Evolutionary conservation across 805 yeast species (phyloP), one percentile per base, ranked within the genome.

Genomic region (Hanseniaspora taiwanica): DNA sequence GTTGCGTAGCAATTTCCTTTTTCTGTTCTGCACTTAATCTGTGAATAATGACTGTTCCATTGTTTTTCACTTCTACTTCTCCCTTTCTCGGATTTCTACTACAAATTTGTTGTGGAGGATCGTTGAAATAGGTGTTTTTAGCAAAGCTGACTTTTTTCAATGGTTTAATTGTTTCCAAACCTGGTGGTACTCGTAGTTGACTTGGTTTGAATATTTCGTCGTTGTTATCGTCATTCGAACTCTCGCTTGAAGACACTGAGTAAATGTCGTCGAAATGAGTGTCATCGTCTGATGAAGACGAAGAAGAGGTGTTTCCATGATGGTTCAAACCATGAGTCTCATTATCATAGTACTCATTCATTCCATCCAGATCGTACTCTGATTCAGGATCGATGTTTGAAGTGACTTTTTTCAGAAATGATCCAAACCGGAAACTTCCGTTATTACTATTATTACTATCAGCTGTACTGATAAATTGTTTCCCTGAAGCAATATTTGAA

Each of bases 21-120:
- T 63, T 69, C 42, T 76, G 80, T 27, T 72, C 75, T 25, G 72
- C 70, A 1, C 75, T 61, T 27, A 76, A 56, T 23, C 78, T 38
- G 44, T 72, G 71, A 16, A 76, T 63, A 6, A 69, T 64, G 13
- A 75, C 65, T 1, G 65, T 58, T 0, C 82, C 83, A 48, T 66
- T 68, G n/a, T 69, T 59, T 38, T 68, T 51, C 1, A 76, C 64
- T 48, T 75, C 81, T 12, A 80, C 93, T 56, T 85, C 89, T 32
- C 96, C 96, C 53, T 72, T 71, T 47, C 85, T 63, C 13, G 95
- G 94, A 44, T 64, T 68, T 50, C 86, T 63, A 2, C 87, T 76
- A 8, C 94, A 93, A 37, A 84, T 84, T 51, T 84, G 94, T 52
- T 84, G 95, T 0, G 93, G 93, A 2, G 95, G 94, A 56, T 87